phyloP scores from a whole-genome alignment of 495 filamentous ascomycete species.

The Acidiella bohemica region DNA sequence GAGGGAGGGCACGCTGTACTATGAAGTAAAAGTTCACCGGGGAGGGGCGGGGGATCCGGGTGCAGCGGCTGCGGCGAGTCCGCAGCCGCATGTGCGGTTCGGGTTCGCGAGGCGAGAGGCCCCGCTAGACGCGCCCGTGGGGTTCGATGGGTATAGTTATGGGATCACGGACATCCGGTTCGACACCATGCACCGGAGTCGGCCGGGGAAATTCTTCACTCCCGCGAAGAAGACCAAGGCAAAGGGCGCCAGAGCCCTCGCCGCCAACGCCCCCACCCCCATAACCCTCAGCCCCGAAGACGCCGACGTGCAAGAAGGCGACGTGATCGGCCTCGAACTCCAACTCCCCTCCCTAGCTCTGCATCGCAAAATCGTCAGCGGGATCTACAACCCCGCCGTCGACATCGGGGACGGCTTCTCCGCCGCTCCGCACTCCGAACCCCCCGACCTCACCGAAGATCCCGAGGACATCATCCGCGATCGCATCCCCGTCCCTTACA shows the following conservation, averaged over 20 bases:
- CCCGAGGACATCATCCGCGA: conserved; percentile 79
- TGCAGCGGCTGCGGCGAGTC: conserved; percentile 20
- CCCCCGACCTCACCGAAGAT: conserved; percentile 21
- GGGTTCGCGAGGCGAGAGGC: conserved; percentile 87
- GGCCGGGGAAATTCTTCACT: conserved; percentile 76
- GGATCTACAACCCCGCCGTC: conserved; percentile 70
- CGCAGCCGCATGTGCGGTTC: conserved; percentile 57
- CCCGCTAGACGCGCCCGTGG: conserved; percentile 81
- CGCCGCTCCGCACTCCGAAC: conserved; percentile 22
- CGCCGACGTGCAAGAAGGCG: conserved; percentile 51
- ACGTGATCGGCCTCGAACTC: conserved; percentile 91
- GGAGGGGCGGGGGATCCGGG: conserved; percentile 40
- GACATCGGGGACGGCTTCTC: conserved; percentile 50
- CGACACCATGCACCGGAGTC: conserved; percentile 85
- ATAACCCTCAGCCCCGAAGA: conserved; percentile 25
- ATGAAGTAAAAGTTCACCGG: conserved; percentile 77
- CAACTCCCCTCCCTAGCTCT: conserved; percentile 69
- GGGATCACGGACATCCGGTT: conserved; percentile 78
- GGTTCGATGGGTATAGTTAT: conserved; percentile 94
- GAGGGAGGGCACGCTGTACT: conserved; percentile 85
- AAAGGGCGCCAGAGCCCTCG: conserved; percentile 41
- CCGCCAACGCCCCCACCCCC: conserved; percentile 26
- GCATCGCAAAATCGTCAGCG: conserved; percentile 78
- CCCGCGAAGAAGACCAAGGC: conserved; percentile 26
- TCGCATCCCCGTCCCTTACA: conserved; percentile 85